Evolutionary conservation across 140 eudicot species (phyloP), one percentile per base, ranked within the genome.

Genomic region (Stevia rebaudiana): DNA sequence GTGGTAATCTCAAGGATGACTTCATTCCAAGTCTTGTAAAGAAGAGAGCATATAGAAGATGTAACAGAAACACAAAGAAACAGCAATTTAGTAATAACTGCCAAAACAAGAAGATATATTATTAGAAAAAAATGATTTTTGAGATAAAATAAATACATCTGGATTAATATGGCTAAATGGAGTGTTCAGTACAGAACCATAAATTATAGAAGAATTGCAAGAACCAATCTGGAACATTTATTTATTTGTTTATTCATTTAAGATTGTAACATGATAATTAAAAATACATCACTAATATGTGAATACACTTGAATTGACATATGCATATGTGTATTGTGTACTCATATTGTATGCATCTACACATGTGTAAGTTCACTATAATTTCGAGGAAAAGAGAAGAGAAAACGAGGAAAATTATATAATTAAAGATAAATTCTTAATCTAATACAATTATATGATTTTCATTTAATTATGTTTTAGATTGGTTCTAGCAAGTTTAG

Each of bases 1-100:
- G 67, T 9, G 96, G 98, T 49, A 91, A 68, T 50, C 68, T 79
- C 30, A 91, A 67, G 39, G 89, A 82, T 18, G 73, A 61, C 82
- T 87, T 91, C 98, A 91, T 84, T 43, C 96, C 96, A 61, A 84
- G 94, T 57, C 88, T 82, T 23, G 92, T 78, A 55, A 88, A 88
- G 81, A 92, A 92, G 17, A 92, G 47, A 1, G 94, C 90, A 64
- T 92, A 92, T 4, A 91, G 67, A 71, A 87, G 82, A 78, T 91
- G 98, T 37, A 92, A 82, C 86, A 92, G 70, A 73, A 83, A 83
- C 66, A 85, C 96, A 44, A 85, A 92, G 83, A 79, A 81, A 58
- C 84, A 67, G 57, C 94, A 83, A 63, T 92, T 92, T 13, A 92
- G 72, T 75, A 92, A 54, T 41, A 92, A 80, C 98, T 91, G 90